Evolutionary conservation across 345 rosid genomes (phyloP).

Genomic region (Punica granatum): DNA sequence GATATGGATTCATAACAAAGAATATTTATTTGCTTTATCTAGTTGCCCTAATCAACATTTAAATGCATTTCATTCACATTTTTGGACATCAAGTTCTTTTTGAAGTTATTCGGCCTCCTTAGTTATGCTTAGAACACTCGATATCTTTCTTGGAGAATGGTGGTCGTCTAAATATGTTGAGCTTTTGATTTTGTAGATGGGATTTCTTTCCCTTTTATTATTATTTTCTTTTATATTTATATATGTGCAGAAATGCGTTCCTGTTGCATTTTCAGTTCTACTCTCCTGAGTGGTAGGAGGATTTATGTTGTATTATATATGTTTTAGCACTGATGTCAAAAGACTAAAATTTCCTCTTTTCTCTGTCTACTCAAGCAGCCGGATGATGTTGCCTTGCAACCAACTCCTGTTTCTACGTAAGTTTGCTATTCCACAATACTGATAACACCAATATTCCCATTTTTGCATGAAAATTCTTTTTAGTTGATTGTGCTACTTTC

Average conservation of each 20-base stretch:
- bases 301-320: not conserved
- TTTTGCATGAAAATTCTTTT: not conserved
- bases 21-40: not conserved
- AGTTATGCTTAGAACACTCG: not conserved
- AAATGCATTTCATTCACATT: not conserved
- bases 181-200: not conserved
- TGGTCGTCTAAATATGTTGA: not conserved
- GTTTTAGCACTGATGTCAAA: not conserved
- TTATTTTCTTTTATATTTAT: not conserved
- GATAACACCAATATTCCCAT: not conserved
- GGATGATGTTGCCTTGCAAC: constrained; percentile 52
- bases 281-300: not conserved
- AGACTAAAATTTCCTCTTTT: constrained; percentile 1
- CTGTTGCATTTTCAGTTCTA: not conserved
- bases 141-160: not conserved
- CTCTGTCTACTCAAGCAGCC: constrained; percentile 47
- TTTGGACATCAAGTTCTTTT: not conserved
- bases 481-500: not conserved
- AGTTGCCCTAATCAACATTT: not conserved
- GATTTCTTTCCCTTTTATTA: not conserved
- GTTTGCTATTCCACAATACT: constrained; percentile 24
- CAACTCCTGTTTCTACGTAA: constrained; percentile 82
- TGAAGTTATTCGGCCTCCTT: not conserved
- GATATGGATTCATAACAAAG: not conserved
- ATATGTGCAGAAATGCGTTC: too few relatives aligned